These are phyloP conservation scores for Picea glauca DNA, from an alignment of 75 land plant genomes.

Conservation along the genomic window DNA sequence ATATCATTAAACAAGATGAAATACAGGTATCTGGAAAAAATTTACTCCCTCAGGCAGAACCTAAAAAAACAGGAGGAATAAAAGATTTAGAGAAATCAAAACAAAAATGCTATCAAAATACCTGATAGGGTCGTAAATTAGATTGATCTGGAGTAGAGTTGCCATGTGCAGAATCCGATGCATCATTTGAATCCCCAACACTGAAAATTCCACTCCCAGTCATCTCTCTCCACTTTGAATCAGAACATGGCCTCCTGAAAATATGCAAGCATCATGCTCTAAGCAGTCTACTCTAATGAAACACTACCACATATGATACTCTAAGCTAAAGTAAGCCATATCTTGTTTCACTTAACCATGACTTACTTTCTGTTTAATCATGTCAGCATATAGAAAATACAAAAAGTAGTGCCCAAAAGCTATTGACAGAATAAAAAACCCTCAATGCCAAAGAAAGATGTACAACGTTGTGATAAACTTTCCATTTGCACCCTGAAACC, in stretches of 20 bases:
- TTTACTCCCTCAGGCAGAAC: background rate
- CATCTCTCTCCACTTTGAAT: constrained; percentile 40
- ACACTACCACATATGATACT: background rate
- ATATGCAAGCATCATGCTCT: background rate
- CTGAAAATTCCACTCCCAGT: constrained; percentile 44
- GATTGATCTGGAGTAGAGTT: background rate
- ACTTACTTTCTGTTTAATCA: background rate
- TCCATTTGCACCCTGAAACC: background rate
- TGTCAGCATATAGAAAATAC: background rate
- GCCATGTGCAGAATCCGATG: background rate
- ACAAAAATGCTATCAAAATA: background rate
- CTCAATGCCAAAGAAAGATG: background rate
- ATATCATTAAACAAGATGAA: background rate
- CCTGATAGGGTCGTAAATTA: constrained; percentile 7
- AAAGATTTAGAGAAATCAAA: background rate
- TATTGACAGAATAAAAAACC: background rate
- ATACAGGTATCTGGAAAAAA: background rate
- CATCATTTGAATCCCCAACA: constrained; percentile 5
- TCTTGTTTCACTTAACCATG: background rate
- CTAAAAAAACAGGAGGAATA: background rate
- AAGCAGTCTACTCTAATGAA: background rate
- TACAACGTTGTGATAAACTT: background rate
- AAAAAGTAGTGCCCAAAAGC: background rate
- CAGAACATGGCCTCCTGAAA: constrained; percentile 39
- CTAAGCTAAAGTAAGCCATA: background rate